phyloP scores from a whole-genome alignment of 768 basidiomycete genomes.

The Artomyces pyxidatus region DNA sequence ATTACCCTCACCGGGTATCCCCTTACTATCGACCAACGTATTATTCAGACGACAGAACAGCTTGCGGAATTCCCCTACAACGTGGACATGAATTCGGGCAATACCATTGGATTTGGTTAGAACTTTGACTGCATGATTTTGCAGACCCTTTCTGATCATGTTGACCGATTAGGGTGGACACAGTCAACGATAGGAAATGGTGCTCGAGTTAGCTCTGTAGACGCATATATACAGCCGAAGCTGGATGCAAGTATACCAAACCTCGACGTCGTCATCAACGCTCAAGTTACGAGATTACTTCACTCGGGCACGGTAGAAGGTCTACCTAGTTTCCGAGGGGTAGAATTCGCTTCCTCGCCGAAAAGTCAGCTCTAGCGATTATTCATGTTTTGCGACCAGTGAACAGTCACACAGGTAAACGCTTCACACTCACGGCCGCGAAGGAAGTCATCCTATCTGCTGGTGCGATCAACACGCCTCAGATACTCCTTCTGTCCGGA shows the following conservation, averaged over 20 bases:
- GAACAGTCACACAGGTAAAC: neutral
- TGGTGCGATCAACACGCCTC: constrained; percentile 23
- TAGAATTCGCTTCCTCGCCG: neutral
- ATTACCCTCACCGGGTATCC: neutral
- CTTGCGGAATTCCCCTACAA: constrained; percentile 3
- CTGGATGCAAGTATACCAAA: constrained; percentile 2
- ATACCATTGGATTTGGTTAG: neutral
- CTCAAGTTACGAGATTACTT: neutral
- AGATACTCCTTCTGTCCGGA: constrained; percentile 45
- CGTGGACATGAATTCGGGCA: constrained; percentile 5
- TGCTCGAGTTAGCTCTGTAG: constrained; percentile 9
- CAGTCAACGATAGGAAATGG: constrained; percentile 13
- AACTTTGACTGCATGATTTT: neutral
- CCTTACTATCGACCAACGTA: neutral
- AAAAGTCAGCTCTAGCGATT: neutral
- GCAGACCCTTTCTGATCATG: neutral
- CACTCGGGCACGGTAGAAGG: neutral
- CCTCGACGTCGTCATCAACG: neutral
- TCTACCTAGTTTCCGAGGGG: constrained; percentile 3
- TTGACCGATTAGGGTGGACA: constrained; percentile 14
- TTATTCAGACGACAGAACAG: neutral
- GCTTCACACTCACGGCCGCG: neutral
- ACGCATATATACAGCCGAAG: constrained; percentile 5
- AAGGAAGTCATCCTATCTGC: constrained; percentile 16
- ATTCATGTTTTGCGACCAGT: neutral